These are phyloP conservation scores for Prunus campanulata DNA, from an alignment of 306 rosid genomes.

Conservation along the genomic window DNA sequence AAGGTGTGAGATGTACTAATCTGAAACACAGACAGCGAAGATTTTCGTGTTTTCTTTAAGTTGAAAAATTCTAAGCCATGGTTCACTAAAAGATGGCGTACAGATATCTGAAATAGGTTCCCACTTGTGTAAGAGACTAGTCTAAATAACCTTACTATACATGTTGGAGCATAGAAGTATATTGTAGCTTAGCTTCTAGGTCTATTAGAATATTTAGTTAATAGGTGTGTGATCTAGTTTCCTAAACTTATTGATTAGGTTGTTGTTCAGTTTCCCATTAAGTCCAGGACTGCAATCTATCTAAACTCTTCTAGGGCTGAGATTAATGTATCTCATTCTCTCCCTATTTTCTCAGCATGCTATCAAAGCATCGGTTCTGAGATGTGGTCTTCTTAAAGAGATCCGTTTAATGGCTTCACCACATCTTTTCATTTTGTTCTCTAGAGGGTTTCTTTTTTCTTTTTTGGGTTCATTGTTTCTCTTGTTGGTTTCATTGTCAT, in stretches of 20 bases:
- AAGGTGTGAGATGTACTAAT: slow-evolving; percentile 44
- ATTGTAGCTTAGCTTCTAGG: background rate
- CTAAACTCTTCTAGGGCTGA: background rate
- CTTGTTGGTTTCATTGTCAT: background rate
- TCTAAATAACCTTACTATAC: background rate
- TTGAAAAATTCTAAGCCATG: background rate
- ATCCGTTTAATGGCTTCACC: background rate
- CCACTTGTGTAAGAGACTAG: background rate
- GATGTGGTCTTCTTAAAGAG: background rate
- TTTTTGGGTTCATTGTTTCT: background rate
- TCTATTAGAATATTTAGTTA: background rate
- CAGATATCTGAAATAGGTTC: background rate
- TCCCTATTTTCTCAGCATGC: background rate
- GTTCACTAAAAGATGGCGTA: background rate
- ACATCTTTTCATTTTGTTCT: background rate
- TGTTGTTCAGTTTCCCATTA: background rate
- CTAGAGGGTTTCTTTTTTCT: background rate
- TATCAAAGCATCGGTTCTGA: background rate
- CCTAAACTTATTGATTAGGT: background rate
- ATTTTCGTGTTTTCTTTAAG: background rate
- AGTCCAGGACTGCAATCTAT: background rate
- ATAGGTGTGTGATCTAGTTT: background rate
- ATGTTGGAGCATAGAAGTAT: background rate
- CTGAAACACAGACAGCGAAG: background rate
- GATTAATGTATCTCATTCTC: background rate